Base-by-base conservation (phyloP, 2,329 filamentous ascomycete genomes). In the Truncatella angustata region DNA sequence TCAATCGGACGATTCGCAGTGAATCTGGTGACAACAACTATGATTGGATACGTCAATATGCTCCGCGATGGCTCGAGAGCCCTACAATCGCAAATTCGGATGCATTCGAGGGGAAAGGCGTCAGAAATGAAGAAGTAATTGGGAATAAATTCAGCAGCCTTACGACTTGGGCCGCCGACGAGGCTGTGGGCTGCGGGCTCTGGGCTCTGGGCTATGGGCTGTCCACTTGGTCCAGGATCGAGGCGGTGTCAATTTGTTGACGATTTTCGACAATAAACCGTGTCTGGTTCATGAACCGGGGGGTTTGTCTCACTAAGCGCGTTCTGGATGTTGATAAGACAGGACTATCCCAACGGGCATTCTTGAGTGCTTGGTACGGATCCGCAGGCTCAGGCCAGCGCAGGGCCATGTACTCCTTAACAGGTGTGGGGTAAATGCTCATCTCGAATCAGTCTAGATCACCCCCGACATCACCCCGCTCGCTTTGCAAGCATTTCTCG, bases 111-210 rank as follows among this genome's bases (percentile, higher is more conserved):
- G 24, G 14, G 28, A 32, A 34, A 16, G 21, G 44, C 16, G 21
- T 16, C 24, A 36, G 36, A n/a, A 39, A 14, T 12, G 28, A 18
- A 20, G 10, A 12, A 12, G 18, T 36, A 4, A 21, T 23, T 37
- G 37, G 40, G 49, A 36, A 21, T n/a, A n/a, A 50, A 50, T 24
- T 49, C 36, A 50, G 47, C 47, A 51, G 49, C 49, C 49, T 51
- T 51, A 44, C 49, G 49, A 44, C 49, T 51, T 51, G 49, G 49
- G 49, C 49, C 26, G 30, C 35, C 32, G 28, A 51, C 49, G 49
- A 51, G 49, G 49, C 49, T 50, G 47, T 50, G 47, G 36, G n/a
- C n/a, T n/a, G n/a, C n/a, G n/a, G n/a, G n/a, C n/a, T n/a, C n/a
- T n/a, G n/a, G n/a, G n/a, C n/a, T n/a, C n/a, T n/a, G n/a, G n/a